Evolutionary conservation across 192 early-diverging fungal species (phyloP).

Genomic region (Dissophora ornata): DNA sequence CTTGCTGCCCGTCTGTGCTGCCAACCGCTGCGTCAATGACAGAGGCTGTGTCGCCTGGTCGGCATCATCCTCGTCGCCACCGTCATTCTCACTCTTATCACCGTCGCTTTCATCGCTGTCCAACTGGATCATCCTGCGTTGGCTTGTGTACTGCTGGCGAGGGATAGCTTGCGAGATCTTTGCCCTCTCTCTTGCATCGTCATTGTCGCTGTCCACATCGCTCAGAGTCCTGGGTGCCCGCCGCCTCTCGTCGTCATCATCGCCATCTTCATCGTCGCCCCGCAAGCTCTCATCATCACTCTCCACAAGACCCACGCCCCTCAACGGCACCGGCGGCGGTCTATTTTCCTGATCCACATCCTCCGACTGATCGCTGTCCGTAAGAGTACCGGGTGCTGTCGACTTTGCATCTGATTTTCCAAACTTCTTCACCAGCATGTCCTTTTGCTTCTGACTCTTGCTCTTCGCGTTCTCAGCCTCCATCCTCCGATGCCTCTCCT

Average conservation of each 20-base stretch:
- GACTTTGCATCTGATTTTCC: background rate
- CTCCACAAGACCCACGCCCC: no score
- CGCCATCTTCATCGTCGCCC: background rate
- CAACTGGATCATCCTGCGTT: background rate
- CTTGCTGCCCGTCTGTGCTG: conserved; percentile 11
- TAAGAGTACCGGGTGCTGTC: no score
- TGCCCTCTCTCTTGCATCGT: background rate
- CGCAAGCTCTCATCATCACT: no score
- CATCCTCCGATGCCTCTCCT: conserved; percentile 24
- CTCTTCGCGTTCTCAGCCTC: conserved; percentile 5
- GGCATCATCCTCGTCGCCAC: conserved; percentile 2
- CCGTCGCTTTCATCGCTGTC: no score
- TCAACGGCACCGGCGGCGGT: no score
- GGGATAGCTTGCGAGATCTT: background rate
- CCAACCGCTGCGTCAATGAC: conserved; percentile 7
- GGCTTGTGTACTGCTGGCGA: background rate
- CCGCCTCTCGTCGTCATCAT: background rate
- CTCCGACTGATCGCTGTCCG: no score
- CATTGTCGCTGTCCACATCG: conserved; percentile 4
- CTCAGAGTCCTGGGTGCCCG: background rate
- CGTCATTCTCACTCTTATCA: conserved; percentile 1
- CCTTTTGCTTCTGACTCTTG: conserved; percentile 15
- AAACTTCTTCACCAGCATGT: background rate
- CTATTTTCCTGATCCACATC: no score
- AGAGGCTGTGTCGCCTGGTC: conserved; percentile 15